These are phyloP conservation scores for Phaeodactylum tricornutum DNA, from an alignment of 108 stramenopile genomes.

Conservation along the genomic window DNA sequence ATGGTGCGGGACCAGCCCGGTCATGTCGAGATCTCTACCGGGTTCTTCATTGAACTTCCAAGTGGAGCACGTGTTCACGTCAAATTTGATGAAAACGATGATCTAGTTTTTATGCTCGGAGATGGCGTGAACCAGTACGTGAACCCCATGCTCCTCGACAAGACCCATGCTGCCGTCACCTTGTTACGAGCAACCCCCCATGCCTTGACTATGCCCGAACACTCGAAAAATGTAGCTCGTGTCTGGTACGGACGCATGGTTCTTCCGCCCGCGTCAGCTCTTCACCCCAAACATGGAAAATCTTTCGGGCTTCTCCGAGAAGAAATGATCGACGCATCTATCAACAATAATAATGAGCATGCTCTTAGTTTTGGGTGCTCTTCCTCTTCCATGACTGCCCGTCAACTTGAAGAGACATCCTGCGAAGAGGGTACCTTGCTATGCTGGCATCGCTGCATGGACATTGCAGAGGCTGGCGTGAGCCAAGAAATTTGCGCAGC, in stretches of 20 bases:
- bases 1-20: constrained; percentile 1
- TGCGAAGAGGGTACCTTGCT: constrained; percentile 49
- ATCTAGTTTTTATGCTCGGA: constrained; percentile 70
- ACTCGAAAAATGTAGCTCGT: constrained; percentile 18
- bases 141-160: constrained; percentile 18
- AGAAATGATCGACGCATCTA: constrained; percentile 21
- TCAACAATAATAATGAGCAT: neutral
- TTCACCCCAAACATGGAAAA: constrained; percentile 17
- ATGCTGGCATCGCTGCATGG: constrained; percentile 81
- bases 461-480: constrained; percentile 29
- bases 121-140: constrained; percentile 75
- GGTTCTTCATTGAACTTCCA: constrained; percentile 27
- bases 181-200: constrained; percentile 61
- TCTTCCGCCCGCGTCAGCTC: constrained; percentile 56
- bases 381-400: constrained; percentile 14
- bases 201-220: constrained; percentile 25
- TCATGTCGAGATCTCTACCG: neutral
- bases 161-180: constrained; percentile 1
- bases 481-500: constrained; percentile 36
- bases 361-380: constrained; percentile 31
- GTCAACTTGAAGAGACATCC: constrained; percentile 16
- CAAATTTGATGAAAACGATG: constrained; percentile 41
- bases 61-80: constrained; percentile 35
- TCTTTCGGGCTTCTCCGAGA: constrained; percentile 52
- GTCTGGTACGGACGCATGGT: constrained; percentile 87